A percentile compares a stretch with the other conserved stretches of the same genome.
These are phyloP conservation scores for Neoboletus subvelutipes DNA, from an alignment of 768 basidiomycete genomes.

Conservation along the genomic window DNA sequence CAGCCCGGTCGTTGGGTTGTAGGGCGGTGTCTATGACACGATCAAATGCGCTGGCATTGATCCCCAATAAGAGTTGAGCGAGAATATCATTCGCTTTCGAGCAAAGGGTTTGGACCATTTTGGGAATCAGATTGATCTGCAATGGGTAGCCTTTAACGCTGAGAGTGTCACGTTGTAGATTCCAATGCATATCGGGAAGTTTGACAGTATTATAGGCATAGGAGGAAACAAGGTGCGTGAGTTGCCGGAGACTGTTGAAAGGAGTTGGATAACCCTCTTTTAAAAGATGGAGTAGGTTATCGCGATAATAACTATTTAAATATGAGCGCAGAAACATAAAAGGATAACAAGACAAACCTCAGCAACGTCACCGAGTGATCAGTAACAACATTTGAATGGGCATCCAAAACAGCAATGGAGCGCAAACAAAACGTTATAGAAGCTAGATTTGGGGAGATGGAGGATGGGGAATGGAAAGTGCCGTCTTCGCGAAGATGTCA, in stretches of 20 bases:
- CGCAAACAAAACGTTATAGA: neutral
- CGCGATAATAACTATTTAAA: neutral
- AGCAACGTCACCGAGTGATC: too few relatives aligned
- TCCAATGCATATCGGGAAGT: slow-evolving; percentile 3
- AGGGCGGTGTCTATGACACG: accelerated
- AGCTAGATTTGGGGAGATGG: neutral
- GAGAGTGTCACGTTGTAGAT: neutral
- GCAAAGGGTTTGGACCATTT: neutral
- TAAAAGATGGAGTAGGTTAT: neutral
- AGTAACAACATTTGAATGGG: too few relatives aligned
- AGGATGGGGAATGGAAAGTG: neutral
- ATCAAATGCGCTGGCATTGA: neutral
- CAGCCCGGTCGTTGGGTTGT: accelerated
- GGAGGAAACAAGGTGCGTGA: neutral
- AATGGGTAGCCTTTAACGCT: neutral
- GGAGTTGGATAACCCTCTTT: neutral
- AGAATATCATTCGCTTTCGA: neutral
- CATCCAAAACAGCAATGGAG: neutral
- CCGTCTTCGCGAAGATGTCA: slow-evolving; percentile 3
- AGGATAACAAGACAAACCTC: too few relatives aligned
- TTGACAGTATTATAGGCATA: neutral
- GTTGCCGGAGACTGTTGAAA: neutral
- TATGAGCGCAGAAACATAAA: too few relatives aligned
- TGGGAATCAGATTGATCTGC: neutral
- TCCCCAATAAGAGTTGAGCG: neutral